Base-by-base conservation (phyloP, 345 rosid species). In the Eucalyptus coolabah region DNA sequence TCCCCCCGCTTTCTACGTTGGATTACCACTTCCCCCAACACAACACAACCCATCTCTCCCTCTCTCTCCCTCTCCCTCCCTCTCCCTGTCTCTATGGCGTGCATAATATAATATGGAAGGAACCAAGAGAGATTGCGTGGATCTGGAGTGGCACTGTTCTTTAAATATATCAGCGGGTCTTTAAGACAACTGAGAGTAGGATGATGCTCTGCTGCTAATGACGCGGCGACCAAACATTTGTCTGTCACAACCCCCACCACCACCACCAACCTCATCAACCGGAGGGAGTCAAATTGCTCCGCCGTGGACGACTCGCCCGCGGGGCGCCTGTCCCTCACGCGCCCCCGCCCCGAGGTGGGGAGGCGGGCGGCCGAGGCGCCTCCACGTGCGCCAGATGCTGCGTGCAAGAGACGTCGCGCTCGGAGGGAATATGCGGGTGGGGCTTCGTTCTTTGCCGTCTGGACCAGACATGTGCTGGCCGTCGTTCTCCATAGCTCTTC, bases 11-110 rank as follows among this genome's bases (percentile, higher is more conserved):
- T 94, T 91, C 92, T 89, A 86, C 91, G 94, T 92, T 83, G 93
- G 96, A 93, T 89, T 90, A 81, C 89, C 96, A 92, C 95, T 94
- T 89, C 81, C 90, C 47, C 8, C 77, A n/a, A 8, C 21, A 65
- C 77, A n/a, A n/a, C 77, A 65, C 83, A 21, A 63, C 69, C 16
- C 47, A 77, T 19, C 83, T 10, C 82, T 34, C 81, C 19, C 24
- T 17, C 80, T 34, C 44, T 72, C 82, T 67, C 80, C 18, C 80
- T 67, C 72, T 54, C 87, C 72, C 72, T 54, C 87, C 72, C 50
- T 81, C 86, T 60, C 56, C 63, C 34, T 50, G 56, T 86, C 83
- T 53, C 85, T 81, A 65, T 87, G 50, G 50, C 89, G 49, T 34
- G 32, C 24, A 9, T 15, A 44, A 69, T 40, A 40, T 30, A 54